phyloP scores from a whole-genome alignment of 2,329 filamentous ascomycete genomes.

The Ophiocordyceps camponoti-saundersi region DNA sequence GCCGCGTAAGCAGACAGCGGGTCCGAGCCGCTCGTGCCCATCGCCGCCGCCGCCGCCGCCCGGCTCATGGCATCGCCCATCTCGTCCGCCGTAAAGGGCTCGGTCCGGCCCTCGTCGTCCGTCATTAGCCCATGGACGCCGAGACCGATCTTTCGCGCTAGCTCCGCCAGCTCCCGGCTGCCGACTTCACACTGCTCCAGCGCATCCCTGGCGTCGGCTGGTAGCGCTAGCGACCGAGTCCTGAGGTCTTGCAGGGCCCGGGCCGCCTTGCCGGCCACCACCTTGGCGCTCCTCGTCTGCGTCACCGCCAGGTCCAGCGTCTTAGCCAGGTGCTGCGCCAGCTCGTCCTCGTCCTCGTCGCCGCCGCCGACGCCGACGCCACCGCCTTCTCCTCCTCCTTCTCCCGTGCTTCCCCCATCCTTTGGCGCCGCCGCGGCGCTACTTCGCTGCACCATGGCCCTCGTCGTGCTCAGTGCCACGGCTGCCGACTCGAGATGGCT shows the following conservation, averaged over 20 bases:
- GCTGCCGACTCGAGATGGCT: conserved; percentile 68
- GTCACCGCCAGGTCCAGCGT: conserved; percentile 56
- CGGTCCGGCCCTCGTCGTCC: conserved; percentile 52
- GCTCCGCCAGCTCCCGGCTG: conserved; percentile 46
- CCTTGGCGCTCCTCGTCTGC: conserved; percentile 68
- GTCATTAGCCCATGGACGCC: conserved; percentile 46
- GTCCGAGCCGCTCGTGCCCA: conserved; percentile 35
- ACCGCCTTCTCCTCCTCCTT: background rate
- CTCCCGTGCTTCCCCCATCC: conserved; percentile 9
- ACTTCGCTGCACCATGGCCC: conserved; percentile 48
- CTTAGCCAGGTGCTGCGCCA: conserved; percentile 47
- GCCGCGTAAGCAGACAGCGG: conserved; percentile 51
- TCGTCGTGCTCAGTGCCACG: conserved; percentile 44
- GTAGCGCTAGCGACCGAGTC: conserved; percentile 55
- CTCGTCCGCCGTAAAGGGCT: conserved; percentile 50
- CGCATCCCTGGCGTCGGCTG: conserved; percentile 45
- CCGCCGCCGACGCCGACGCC: background rate
- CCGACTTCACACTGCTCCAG: conserved; percentile 55
- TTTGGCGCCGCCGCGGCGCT: conserved; percentile 25
- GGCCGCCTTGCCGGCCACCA: conserved; percentile 63
- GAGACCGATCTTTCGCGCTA: conserved; percentile 50
- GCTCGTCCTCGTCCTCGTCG: conserved; percentile 38
- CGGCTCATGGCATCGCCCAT: conserved; percentile 45
- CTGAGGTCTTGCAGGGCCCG: conserved; percentile 64
- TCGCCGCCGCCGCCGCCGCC: conserved; percentile 19